Conservation (phyloP, 192 early-diverging fungal genomes). For the Coemansia sp. region DNA sequence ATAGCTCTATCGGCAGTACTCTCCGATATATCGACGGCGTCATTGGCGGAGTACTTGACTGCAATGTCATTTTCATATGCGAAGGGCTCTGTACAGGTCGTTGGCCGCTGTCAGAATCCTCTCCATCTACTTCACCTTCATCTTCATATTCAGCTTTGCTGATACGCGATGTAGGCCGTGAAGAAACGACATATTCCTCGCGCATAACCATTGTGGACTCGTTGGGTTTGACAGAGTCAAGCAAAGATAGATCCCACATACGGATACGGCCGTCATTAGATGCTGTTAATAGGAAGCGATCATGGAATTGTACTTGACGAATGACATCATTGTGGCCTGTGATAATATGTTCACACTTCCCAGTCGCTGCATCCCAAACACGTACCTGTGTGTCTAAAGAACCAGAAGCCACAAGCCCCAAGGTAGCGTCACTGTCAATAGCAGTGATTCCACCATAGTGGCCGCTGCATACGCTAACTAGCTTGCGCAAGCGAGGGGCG, state of each 20-base stretch:
- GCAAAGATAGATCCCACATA: slow-evolving; percentile 65
- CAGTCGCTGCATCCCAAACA: slow-evolving; percentile 58
- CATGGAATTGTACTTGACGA: slow-evolving; percentile 40
- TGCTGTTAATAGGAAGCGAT: slow-evolving; percentile 57
- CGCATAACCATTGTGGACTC: slow-evolving; percentile 48
- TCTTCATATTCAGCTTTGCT: neutral
- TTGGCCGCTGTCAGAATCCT: neutral
- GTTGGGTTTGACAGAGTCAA: slow-evolving; percentile 59
- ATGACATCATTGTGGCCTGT: slow-evolving; percentile 38
- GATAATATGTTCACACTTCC: slow-evolving; percentile 43
- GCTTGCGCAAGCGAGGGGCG: slow-evolving; percentile 33
- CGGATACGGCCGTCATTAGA: slow-evolving; percentile 65
- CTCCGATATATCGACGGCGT: slow-evolving; percentile 41
- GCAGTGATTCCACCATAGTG: slow-evolving; percentile 63
- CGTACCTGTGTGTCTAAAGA: slow-evolving; percentile 69
- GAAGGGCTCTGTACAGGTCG: neutral
- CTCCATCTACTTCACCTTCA: neutral
- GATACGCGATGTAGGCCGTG: no score
- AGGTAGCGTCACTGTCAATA: slow-evolving; percentile 59
- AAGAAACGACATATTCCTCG: slow-evolving; percentile 23
- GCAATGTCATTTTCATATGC: slow-evolving; percentile 29
- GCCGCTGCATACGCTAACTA: slow-evolving; percentile 42
- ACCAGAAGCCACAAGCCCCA: slow-evolving; percentile 61
- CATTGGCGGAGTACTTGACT: slow-evolving; percentile 56
- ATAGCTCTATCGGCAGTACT: slow-evolving; percentile 30